Evolutionary conservation across 75 land plant genomes (phyloP).

Genomic region (Pseudotsuga menziesii): DNA sequence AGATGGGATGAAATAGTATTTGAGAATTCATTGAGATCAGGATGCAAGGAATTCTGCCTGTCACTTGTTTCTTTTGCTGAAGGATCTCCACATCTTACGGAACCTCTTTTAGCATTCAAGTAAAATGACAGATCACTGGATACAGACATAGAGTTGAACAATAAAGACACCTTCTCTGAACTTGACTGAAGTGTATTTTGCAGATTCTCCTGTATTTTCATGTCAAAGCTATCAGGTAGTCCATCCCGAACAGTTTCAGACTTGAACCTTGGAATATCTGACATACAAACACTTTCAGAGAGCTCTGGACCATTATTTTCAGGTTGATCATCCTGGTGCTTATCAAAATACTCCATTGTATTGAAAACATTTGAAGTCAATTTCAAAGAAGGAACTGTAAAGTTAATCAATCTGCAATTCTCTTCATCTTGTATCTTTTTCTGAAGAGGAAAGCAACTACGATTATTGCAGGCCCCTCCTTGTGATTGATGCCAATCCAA

Average conservation of each 20-base stretch:
- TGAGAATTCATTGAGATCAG: background rate
- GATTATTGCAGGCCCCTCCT: conserved; percentile 33
- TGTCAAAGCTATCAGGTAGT: background rate
- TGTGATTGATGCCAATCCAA: conserved; percentile 72
- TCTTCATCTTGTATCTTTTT: conserved; percentile 25
- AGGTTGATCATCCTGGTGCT: conserved; percentile 12
- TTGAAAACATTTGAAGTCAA: conserved; percentile 5
- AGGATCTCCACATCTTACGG: conserved; percentile 7
- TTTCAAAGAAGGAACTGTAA: background rate
- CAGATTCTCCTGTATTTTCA: background rate
- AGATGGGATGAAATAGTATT: background rate
- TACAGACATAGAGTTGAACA: conserved; percentile 25
- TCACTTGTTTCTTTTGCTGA: background rate
- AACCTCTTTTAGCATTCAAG: conserved; percentile 31
- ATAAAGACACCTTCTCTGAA: conserved; percentile 17
- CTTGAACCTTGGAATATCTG: conserved; percentile 8
- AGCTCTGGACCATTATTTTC: background rate
- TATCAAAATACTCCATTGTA: conserved; percentile 24
- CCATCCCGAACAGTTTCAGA: background rate
- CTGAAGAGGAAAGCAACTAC: conserved; percentile 15
- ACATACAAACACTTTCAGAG: conserved; percentile 3
- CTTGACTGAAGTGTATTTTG: background rate
- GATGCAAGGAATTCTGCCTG: background rate
- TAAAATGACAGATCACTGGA: conserved; percentile 49
- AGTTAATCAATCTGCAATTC: conserved; percentile 7